Conservation (phyloP, 2,329 filamentous ascomycete species). For the Corinectria fuckeliana region DNA sequence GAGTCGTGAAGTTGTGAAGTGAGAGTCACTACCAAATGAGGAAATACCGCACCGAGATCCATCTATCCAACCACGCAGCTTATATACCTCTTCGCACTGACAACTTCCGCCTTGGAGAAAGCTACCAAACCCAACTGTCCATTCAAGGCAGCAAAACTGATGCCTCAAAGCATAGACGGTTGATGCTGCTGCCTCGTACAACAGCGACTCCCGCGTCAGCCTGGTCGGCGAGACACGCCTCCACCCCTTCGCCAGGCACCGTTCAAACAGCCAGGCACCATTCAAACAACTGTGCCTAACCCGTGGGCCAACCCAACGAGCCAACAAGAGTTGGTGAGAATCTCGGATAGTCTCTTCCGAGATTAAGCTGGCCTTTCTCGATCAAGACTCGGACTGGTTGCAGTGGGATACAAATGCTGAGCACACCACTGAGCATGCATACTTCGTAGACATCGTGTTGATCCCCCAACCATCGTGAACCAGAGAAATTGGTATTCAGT, state of each 20-base stretch:
- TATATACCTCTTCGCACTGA: not conserved
- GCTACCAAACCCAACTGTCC: too few species aligned
- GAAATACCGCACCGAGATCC: not conserved
- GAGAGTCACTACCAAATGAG: not conserved
- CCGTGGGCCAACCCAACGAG: not conserved
- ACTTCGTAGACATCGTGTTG: too few species aligned
- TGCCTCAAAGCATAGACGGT: not conserved
- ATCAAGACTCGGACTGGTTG: not conserved
- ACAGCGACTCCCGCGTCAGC: not conserved
- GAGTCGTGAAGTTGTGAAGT: not conserved
- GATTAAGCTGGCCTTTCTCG: not conserved
- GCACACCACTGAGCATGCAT: too few species aligned
- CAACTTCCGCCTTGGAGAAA: not conserved
- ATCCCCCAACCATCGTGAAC: not conserved
- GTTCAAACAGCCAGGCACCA: not conserved
- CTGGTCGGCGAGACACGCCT: not conserved
- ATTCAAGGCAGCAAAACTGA: slow-evolving; percentile 14
- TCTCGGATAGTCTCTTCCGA: not conserved
- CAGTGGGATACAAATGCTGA: not conserved
- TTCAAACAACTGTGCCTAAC: not conserved
- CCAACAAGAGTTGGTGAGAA: too few species aligned
- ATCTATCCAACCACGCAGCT: not conserved
- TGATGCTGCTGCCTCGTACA: slow-evolving; percentile 7
- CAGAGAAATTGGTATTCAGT: slow-evolving; percentile 5
- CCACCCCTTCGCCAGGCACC: not conserved